These are phyloP conservation scores for Termitomyces sp. DNA, from an alignment of 768 basidiomycete genomes.

Conservation along the genomic window DNA sequence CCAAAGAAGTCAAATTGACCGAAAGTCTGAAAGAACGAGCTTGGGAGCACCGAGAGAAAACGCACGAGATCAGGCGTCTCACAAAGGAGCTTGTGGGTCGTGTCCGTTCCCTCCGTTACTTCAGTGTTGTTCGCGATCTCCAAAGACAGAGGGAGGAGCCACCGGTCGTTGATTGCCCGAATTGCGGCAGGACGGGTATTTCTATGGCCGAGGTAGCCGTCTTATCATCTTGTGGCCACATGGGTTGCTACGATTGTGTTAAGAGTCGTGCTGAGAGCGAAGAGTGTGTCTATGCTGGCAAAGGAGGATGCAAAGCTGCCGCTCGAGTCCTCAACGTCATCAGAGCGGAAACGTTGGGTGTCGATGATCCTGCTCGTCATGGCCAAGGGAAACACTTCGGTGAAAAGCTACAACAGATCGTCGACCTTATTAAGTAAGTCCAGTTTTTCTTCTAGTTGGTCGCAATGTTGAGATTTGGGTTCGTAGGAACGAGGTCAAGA, in stretches of 20 bases:
- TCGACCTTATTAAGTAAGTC: slow-evolving; percentile 70
- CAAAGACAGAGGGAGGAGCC: slow-evolving; percentile 70
- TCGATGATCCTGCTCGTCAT: slow-evolving; percentile 73
- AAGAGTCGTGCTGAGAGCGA: slow-evolving; percentile 68
- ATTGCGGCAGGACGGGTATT: slow-evolving; percentile 52
- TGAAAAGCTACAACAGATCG: slow-evolving; percentile 75
- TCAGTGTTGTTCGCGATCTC: slow-evolving; percentile 85
- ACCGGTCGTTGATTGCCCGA: slow-evolving; percentile 57
- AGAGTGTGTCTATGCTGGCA: slow-evolving; percentile 73
- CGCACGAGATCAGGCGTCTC: slow-evolving; percentile 80
- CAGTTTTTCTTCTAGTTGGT: neutral
- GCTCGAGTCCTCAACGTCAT: slow-evolving; percentile 83
- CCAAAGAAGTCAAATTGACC: slow-evolving; percentile 53
- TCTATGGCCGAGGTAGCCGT: slow-evolving; percentile 73
- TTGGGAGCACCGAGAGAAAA: slow-evolving; percentile 85
- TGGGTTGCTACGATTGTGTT: slow-evolving; percentile 78
- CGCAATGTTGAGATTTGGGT: slow-evolving; percentile 7
- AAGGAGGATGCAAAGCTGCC: slow-evolving; percentile 72
- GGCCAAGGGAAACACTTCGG: slow-evolving; percentile 77
- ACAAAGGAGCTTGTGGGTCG: slow-evolving; percentile 89
- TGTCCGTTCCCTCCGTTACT: slow-evolving; percentile 87
- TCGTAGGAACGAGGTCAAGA: slow-evolving; percentile 59
- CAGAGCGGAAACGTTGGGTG: slow-evolving; percentile 70
- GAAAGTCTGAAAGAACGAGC: slow-evolving; percentile 57
- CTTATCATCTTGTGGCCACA: slow-evolving; percentile 90